phyloP scores from a whole-genome alignment of 108 stramenopile species.

The Pseudonitzschia pungens region DNA sequence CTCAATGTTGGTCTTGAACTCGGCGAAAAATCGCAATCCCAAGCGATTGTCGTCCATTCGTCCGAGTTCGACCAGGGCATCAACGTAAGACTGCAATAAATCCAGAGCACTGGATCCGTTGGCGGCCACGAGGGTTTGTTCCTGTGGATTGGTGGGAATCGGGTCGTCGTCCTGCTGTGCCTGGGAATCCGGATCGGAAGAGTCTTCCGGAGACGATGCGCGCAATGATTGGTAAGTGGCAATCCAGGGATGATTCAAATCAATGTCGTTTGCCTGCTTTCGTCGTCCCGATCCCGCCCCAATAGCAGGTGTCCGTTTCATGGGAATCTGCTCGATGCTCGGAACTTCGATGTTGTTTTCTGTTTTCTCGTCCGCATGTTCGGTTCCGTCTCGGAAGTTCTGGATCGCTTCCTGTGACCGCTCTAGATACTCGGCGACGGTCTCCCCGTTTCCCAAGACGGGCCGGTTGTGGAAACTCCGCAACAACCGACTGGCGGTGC shows the following conservation, averaged over 20 bases:
- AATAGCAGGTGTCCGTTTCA: constrained; percentile 44
- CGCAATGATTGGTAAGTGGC: constrained; percentile 27
- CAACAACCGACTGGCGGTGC: constrained; percentile 27
- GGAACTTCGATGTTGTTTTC: neutral
- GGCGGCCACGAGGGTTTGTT: constrained; percentile 43
- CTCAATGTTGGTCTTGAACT: constrained; percentile 50
- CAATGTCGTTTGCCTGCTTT: constrained; percentile 74
- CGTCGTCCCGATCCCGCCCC: constrained; percentile 53
- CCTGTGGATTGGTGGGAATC: constrained; percentile 3
- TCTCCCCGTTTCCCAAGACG: neutral
- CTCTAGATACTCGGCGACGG: neutral
- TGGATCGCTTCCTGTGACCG: neutral
- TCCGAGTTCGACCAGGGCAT: constrained; percentile 74
- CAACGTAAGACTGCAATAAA: constrained; percentile 68
- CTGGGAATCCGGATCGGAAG: neutral
- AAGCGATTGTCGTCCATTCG: constrained; percentile 70
- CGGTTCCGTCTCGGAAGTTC: neutral
- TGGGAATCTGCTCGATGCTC: constrained; percentile 1
- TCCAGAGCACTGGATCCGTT: constrained; percentile 71
- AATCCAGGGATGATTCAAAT: constrained; percentile 73
- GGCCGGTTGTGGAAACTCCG: constrained; percentile 30
- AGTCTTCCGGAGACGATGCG: too few relatives aligned
- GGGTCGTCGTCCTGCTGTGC: neutral
- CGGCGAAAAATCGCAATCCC: constrained; percentile 68
- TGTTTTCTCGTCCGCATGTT: neutral